A percentile compares a stretch with the other conserved stretches of the same genome.
Conservation (phyloP, 495 filamentous ascomycete genomes). For the Alectoria sarmentosa region DNA sequence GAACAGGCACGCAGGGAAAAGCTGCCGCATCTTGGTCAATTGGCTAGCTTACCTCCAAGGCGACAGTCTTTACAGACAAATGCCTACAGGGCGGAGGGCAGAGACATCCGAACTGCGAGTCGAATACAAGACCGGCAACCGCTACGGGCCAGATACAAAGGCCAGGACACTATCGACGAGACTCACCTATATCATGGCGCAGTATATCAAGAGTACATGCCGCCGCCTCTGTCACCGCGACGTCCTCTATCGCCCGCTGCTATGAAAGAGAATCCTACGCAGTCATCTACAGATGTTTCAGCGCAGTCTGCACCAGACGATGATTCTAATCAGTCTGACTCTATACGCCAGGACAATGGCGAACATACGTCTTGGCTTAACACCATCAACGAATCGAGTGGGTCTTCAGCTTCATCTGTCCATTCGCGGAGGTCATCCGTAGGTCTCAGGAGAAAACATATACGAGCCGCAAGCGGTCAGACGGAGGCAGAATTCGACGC, state of each 20-base stretch:
- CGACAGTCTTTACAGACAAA: conserved; percentile 34
- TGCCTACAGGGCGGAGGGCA: conserved; percentile 24
- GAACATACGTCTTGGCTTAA: conserved; percentile 91
- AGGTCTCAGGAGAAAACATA: conserved; percentile 57
- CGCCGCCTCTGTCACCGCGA: conserved; percentile 59
- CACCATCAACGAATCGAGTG: conserved; percentile 91
- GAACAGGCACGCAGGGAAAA: background rate
- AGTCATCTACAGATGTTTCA: conserved; percentile 28
- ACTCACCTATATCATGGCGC: conserved; percentile 34
- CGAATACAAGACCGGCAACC: conserved; percentile 34
- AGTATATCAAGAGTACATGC: conserved; percentile 48
- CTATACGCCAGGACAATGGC: conserved; percentile 53
- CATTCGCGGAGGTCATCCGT: conserved; percentile 71
- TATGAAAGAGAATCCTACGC: conserved; percentile 21
- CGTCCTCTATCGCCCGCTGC: conserved; percentile 27
- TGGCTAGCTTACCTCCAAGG: conserved; percentile 33
- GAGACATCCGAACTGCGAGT: conserved; percentile 36
- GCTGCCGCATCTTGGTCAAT: conserved; percentile 14
- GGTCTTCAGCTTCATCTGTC: conserved; percentile 70
- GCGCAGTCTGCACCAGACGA: conserved; percentile 6
- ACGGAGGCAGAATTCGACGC: conserved; percentile 94
- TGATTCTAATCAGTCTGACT: conserved; percentile 29
- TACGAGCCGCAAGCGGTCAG: conserved; percentile 59
- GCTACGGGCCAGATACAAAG: background rate
- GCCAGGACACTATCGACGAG: conserved; percentile 5